phyloP scores from a whole-genome alignment of 306 rosid species.

The Dryas alaskensis region DNA sequence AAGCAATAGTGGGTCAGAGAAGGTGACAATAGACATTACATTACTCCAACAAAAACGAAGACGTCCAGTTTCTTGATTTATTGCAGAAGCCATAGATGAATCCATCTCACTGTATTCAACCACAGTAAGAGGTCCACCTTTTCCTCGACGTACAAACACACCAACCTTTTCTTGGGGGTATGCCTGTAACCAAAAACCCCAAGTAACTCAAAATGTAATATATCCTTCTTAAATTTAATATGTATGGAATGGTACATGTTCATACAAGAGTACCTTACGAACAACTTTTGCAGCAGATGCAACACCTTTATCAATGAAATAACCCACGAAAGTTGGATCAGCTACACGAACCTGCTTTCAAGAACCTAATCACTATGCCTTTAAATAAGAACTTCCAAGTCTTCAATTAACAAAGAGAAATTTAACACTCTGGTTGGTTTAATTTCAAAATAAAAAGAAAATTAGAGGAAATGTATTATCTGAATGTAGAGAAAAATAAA shows the following conservation, averaged over 20 bases:
- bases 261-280: constrained; percentile 57
- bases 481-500: background rate
- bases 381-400: constrained; percentile 11
- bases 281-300: constrained; percentile 96
- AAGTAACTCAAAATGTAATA: constrained; percentile 8
- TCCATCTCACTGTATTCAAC: constrained; percentile 96
- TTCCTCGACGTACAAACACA: constrained; percentile 89
- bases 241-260: background rate
- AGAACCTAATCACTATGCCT: constrained; percentile 36
- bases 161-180: constrained; percentile 99
- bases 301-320: constrained; percentile 93
- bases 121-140: constrained; percentile 95
- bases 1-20: constrained; percentile 25
- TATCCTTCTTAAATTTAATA: background rate
- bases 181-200: constrained; percentile 54
- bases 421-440: constrained; percentile 1
- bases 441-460: constrained; percentile 9
- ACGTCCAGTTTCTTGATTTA: constrained; percentile 93
- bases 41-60: constrained; percentile 99
- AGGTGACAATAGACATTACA: constrained; percentile 47
- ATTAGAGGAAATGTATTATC: background rate
- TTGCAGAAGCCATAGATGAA: constrained; percentile 66
- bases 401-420: constrained; percentile 1
- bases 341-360: constrained; percentile 90
- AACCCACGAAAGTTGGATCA: constrained; percentile 92